Conservation (phyloP, 768 basidiomycete species). For the Leccinum aurantiacum region DNA sequence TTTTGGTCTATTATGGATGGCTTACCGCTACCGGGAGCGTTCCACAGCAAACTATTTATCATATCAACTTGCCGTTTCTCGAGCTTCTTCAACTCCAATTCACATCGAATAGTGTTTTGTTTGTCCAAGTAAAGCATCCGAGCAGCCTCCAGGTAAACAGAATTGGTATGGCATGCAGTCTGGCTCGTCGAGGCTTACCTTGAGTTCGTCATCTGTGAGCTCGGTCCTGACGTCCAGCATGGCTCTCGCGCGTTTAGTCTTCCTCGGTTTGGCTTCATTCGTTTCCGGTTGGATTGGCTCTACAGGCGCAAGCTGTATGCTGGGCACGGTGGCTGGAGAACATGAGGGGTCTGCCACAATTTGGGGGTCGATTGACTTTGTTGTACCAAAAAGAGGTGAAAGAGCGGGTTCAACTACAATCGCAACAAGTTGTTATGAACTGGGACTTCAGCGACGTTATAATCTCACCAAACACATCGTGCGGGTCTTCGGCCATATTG, state of each 20-base stretch:
- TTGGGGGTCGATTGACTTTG: conserved; percentile 10
- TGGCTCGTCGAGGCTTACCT: conserved; percentile 40
- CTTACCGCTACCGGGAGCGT: conserved; percentile 64
- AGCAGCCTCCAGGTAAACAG: conserved; percentile 43
- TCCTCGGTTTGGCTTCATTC: conserved; percentile 27
- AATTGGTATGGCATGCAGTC: conserved; percentile 1
- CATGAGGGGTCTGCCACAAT: not conserved
- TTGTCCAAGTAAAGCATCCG: conserved; percentile 65
- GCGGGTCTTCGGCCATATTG: conserved; percentile 2
- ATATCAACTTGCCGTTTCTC: conserved; percentile 56
- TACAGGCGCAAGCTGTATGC: not conserved
- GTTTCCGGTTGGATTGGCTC: not conserved
- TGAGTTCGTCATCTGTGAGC: conserved; percentile 79
- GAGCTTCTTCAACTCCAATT: conserved; percentile 48
- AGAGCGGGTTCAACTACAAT: conserved; percentile 6
- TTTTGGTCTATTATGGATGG: not conserved
- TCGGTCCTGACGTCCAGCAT: conserved; percentile 75
- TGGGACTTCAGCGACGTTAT: not conserved
- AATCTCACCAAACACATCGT: conserved; percentile 9
- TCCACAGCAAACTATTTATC: conserved; percentile 66
- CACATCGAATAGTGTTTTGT: conserved; percentile 54
- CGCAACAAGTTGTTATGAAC: not conserved
- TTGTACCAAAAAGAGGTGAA: conserved; percentile 3
- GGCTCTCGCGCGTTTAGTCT: conserved; percentile 51
- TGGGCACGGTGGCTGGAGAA: conserved; percentile 5